Evolutionary conservation across 73 alveolate genomes (phyloP).

Genomic region (Paraurostyla sp.): DNA sequence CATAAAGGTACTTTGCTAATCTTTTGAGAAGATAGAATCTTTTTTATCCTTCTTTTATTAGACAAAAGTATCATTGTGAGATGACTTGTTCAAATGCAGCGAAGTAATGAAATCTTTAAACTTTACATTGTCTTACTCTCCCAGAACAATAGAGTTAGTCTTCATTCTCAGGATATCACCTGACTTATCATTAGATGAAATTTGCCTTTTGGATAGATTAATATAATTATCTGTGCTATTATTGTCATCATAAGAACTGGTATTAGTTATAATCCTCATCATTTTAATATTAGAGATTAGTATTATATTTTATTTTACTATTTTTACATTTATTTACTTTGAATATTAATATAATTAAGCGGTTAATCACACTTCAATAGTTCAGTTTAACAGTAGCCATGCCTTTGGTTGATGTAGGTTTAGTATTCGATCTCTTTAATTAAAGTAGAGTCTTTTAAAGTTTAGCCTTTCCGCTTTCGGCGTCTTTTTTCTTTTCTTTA

Average conservation of each 20-base stretch:
- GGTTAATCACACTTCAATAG: neutral
- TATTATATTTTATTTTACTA: neutral
- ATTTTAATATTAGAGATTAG: too few relatives aligned
- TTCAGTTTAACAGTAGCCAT: constrained; percentile 47
- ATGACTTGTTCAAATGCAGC: neutral
- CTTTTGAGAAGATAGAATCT: neutral
- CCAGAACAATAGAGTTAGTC: neutral
- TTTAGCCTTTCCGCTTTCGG: constrained; percentile 14
- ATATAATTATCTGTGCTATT: too few relatives aligned
- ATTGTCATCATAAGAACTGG: too few relatives aligned
- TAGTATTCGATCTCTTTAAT: constrained; percentile 1
- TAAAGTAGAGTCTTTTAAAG: neutral
- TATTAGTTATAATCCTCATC: too few relatives aligned
- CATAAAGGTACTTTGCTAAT: neutral
- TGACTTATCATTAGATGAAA: neutral
- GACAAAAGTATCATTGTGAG: neutral
- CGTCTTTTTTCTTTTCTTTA: neutral
- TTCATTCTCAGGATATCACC: neutral
- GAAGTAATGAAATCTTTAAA: constrained; percentile 20
- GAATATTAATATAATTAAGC: neutral
- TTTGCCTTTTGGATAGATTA: too few relatives aligned
- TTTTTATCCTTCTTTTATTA: neutral
- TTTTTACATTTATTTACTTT: too few relatives aligned
- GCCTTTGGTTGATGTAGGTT: constrained; percentile 25
- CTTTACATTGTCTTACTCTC: neutral